Evolutionary conservation across 768 basidiomycete species (phyloP).

Genomic region (Wakefieldia striispora): DNA sequence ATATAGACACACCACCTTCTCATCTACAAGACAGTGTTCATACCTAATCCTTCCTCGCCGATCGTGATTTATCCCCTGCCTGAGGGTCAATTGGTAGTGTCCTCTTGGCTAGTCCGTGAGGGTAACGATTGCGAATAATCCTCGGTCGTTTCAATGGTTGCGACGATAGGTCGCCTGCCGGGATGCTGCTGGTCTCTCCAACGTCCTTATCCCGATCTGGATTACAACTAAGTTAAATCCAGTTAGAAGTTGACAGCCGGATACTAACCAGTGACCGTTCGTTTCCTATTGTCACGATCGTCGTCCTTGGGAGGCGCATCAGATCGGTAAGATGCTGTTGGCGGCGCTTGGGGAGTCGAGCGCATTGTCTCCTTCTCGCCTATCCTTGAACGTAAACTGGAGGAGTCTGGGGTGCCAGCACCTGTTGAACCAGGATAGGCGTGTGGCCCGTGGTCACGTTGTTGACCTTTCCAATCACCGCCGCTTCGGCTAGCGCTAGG

Average conservation of each 20-base stretch:
- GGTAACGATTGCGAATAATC: constrained; percentile 54
- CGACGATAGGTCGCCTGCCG: constrained; percentile 36
- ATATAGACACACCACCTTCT: constrained; percentile 12
- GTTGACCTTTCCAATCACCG: constrained; percentile 49
- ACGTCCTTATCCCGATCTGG: constrained; percentile 66
- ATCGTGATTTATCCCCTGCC: constrained; percentile 53
- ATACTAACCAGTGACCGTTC: constrained; percentile 61
- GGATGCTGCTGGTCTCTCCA: constrained; percentile 35
- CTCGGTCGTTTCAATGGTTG: constrained; percentile 60
- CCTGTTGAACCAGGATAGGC: constrained; percentile 18
- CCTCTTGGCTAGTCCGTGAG: constrained; percentile 53
- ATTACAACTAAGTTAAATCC: constrained; percentile 5
- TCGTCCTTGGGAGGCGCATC: constrained; percentile 54
- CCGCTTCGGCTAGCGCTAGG: constrained; percentile 36
- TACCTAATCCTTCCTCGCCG: constrained; percentile 52
- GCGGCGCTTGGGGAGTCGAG: constrained; percentile 40
- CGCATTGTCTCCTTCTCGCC: constrained; percentile 55
- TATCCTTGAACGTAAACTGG: constrained; percentile 55
- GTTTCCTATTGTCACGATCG: constrained; percentile 67
- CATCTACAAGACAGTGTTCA: background rate
- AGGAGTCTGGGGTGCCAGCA: constrained; percentile 23
- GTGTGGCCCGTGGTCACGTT: constrained; percentile 33
- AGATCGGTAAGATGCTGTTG: constrained; percentile 42
- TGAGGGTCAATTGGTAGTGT: constrained; percentile 61
- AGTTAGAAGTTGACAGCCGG: background rate